Evolutionary conservation across 306 rosid genomes (phyloP).

Genomic region (Malus sylvestris): DNA sequence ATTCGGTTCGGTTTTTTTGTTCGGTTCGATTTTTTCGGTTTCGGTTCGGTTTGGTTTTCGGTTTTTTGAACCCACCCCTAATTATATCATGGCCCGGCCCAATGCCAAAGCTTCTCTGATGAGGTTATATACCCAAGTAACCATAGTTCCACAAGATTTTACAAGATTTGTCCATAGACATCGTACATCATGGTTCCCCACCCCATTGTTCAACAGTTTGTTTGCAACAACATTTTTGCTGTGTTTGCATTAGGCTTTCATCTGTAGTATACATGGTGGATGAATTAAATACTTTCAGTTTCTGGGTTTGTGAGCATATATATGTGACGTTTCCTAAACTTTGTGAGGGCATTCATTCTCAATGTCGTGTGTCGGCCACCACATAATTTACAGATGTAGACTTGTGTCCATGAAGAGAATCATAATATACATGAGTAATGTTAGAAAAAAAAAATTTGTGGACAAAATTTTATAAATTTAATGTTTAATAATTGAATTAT

Average conservation of each 20-base stretch:
- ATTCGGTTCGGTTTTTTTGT: too few species aligned
- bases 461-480: too few species aligned
- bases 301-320: neutral
- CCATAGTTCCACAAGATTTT: constrained; percentile 3
- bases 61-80: too few species aligned
- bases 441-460: too few species aligned
- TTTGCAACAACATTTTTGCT: neutral
- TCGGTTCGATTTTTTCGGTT: too few species aligned
- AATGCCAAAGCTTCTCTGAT: neutral
- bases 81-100: neutral
- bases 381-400: neutral
- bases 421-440: neutral
- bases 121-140: too few species aligned
- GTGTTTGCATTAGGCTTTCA: neutral
- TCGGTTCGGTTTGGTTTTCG: too few species aligned
- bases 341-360: constrained; percentile 39
- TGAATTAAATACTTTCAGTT: neutral
- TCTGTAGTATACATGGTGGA: neutral
- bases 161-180: constrained; percentile 12
- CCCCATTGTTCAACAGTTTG: neutral
- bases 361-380: constrained; percentile 40
- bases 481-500: too few species aligned
- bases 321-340: neutral
- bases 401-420: neutral
- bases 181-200: neutral